These are phyloP conservation scores for Porcisia deanei DNA, from an alignment of 208 protist species.

Conservation along the genomic window DNA sequence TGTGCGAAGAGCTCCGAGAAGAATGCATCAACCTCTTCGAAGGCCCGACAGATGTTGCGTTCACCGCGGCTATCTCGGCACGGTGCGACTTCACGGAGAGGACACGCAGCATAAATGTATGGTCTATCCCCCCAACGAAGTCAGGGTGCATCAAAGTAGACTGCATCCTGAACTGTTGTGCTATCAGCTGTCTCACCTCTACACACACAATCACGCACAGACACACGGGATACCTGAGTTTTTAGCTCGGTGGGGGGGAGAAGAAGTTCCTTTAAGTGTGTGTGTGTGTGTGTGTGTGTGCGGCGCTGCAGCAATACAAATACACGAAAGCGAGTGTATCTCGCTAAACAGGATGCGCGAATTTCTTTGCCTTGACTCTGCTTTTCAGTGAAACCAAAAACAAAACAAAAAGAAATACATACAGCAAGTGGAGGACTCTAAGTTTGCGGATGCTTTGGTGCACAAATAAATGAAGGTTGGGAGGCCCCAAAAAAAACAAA, in stretches of 20 bases:
- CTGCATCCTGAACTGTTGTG: background rate
- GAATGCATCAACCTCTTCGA: background rate
- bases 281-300: background rate
- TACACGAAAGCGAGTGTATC: background rate
- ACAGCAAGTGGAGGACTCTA: no score
- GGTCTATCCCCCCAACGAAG: background rate
- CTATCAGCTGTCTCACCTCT: no score
- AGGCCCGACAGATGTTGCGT: background rate
- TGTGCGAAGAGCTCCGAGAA: background rate
- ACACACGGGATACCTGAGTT: background rate
- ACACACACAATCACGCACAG: no score
- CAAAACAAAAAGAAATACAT: background rate
- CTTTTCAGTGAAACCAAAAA: background rate
- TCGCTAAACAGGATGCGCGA: no score
- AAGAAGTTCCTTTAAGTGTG: background rate
- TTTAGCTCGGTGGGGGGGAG: background rate
- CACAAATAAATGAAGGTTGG: no score
- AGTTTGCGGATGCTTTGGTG: no score
- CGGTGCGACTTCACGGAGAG: background rate
- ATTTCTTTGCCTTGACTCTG: background rate
- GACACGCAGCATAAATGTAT: conserved; percentile 1
- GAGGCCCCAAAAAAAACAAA: background rate
- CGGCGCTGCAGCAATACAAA: background rate
- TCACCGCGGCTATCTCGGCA: background rate
- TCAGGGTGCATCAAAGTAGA: background rate